phyloP scores from a whole-genome alignment of 192 early-diverging fungal species.

The Backusella australiensis region DNA sequence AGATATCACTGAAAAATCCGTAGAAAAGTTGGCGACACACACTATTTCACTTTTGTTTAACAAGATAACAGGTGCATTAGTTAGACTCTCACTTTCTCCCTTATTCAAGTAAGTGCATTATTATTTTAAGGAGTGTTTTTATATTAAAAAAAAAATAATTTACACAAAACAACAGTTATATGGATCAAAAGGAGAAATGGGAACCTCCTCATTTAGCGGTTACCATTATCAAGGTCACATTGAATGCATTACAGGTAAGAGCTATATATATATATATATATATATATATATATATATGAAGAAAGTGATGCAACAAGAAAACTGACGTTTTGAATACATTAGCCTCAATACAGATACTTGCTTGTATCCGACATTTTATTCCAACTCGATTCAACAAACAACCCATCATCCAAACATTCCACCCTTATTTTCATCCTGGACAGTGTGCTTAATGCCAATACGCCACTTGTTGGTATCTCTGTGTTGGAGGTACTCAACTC shows the following conservation, averaged over 20 bases:
- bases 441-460: conserved; percentile 39
- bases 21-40: not conserved
- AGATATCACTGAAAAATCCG: not conserved
- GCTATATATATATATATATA: conserved; percentile 10
- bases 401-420: conserved; percentile 33
- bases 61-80: conserved; percentile 16
- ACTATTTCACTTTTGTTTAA: conserved; percentile 10
- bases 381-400: conserved; percentile 30
- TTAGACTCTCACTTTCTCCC: conserved; percentile 15
- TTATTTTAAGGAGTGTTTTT: not conserved
- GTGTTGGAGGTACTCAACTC: conserved; percentile 52
- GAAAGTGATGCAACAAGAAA: not conserved
- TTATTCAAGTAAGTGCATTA: conserved; percentile 10
- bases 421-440: conserved; percentile 42
- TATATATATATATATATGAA: conserved; percentile 13
- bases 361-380: conserved; percentile 48
- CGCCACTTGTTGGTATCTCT: conserved; percentile 47
- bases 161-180: conserved; percentile 18
- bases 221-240: conserved; percentile 20
- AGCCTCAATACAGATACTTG: conserved; percentile 50
- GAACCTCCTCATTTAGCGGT: conserved; percentile 34
- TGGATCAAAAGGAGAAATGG: conserved; percentile 31
- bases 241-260: conserved; percentile 35
- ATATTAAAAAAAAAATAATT: not conserved
- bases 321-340: not conserved